Percentiles rank a stretch among this genome's conserved stretches.
These are phyloP conservation scores for Papiliotrema terrestris DNA, from an alignment of 1,284 basidiomycete genomes.

Conservation along the genomic window DNA sequence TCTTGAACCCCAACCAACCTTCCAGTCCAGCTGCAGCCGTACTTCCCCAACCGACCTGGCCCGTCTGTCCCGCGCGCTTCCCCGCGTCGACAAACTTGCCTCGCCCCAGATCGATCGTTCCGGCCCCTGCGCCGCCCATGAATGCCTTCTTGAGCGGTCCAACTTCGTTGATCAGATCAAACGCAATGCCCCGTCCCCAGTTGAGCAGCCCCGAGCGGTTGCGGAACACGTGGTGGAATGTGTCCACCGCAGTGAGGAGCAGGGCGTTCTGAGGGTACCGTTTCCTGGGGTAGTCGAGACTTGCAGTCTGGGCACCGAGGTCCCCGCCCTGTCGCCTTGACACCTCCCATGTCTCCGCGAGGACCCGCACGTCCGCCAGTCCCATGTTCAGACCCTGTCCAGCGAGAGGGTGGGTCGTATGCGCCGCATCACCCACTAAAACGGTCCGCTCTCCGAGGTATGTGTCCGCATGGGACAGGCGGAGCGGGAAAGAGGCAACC, in stretches of 20 bases:
- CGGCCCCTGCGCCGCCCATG: constrained; percentile 71
- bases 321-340: constrained; percentile 66
- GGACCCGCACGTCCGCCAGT: constrained; percentile 73
- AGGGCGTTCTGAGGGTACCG: constrained; percentile 83
- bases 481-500: constrained; percentile 84
- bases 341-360: constrained; percentile 61
- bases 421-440: constrained; percentile 93
- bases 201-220: constrained; percentile 66
- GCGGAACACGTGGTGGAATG: constrained; percentile 79
- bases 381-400: constrained; percentile 96
- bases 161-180: constrained; percentile 89
- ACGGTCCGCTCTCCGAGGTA: constrained; percentile 81
- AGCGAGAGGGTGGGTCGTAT: constrained; percentile 93
- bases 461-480: constrained; percentile 78
- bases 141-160: constrained; percentile 73
- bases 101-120: neutral
- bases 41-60: constrained; percentile 20
- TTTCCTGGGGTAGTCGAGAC: constrained; percentile 70
- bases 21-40: constrained; percentile 32
- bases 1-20: constrained; percentile 33
- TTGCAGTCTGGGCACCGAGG: constrained; percentile 74
- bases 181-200: constrained; percentile 76
- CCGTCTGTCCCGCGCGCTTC: neutral
- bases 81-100: too few relatives aligned
- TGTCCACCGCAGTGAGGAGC: constrained; percentile 77